Evolutionary conservation across 345 rosid genomes (phyloP).

Genomic region (Dimocarpus longan): DNA sequence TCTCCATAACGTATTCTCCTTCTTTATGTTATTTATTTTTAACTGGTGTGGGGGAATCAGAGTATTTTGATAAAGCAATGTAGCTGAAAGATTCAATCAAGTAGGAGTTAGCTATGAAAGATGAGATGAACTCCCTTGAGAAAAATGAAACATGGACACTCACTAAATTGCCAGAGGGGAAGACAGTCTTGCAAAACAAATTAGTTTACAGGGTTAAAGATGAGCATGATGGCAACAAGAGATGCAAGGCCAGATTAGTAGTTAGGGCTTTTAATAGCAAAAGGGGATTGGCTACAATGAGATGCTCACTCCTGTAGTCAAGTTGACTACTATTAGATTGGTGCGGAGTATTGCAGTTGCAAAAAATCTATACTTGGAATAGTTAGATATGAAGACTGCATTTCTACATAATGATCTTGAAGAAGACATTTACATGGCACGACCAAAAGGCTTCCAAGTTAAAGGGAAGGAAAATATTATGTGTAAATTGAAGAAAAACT

Average conservation of each 20-base stretch:
- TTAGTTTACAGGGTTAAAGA: background rate
- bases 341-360: too few species aligned
- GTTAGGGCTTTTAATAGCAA: background rate
- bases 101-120: too few species aligned
- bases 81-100: too few species aligned
- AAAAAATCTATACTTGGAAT: too few species aligned
- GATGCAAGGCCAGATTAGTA: background rate
- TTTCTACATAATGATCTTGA: too few species aligned
- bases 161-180: background rate
- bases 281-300: background rate
- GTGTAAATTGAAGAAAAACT: background rate
- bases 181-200: background rate
- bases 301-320: background rate
- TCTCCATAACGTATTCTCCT: background rate
- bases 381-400: too few species aligned
- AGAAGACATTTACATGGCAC: too few species aligned
- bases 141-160: background rate
- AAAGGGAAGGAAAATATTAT: background rate
- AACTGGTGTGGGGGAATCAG: too few species aligned
- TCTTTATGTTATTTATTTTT: background rate
- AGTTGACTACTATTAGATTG: background rate
- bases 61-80: too few species aligned
- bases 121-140: too few species aligned
- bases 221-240: background rate
- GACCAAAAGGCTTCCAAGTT: background rate